Evolutionary conservation across 2,329 filamentous ascomycete genomes (phyloP), one percentile per base, ranked within the genome.

Genomic region (Diaporthe vexans): DNA sequence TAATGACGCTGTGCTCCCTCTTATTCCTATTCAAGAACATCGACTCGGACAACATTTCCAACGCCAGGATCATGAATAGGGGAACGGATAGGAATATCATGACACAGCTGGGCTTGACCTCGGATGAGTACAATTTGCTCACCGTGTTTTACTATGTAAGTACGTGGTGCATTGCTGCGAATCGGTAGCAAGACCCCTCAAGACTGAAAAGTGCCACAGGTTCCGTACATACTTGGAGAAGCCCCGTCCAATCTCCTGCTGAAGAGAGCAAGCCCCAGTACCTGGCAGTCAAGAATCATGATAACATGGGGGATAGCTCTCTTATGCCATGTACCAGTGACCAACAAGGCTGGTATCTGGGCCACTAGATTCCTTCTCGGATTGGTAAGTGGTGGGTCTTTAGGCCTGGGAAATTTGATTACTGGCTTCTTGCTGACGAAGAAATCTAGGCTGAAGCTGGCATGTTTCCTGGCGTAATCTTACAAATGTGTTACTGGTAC

Each of bases 401-500:
- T 81, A 82, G 79, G 29, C 7, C 5, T 26, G 37, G 19, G 40
- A 56, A 37, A 33, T 51, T 82, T 0, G 1, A 33, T 3, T 0
- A 24, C 4, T 15, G 15, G 19, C 4, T 29, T 7, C 24, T 80
- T 13, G 40, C 77, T 33, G 71, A 82, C 78, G 80, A 82, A 0
- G 1, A 46, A 15, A 7, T 63, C 19, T 13, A 63, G 59, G 59
- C 59, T 54, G 84, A 85, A 71, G 83, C 84, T 2, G 84, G 84
- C 13, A 81, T 84, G 78, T 86, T 84, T 70, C 84, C 85, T 1
- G 84, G 84, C 0, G 80, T 86, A 13, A 81, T 86, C 21, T 72
- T 86, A 7, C 85, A 86, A 73, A 81, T 87, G 79, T 84, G 82
- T 1, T 87, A 86, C 74, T 88, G 86, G 85, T 87, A 87, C 73